A percentile compares a stretch with the other conserved stretches of the same genome.
phyloP scores from a whole-genome alignment of 75 land plant genomes.

The Picea glauca region DNA sequence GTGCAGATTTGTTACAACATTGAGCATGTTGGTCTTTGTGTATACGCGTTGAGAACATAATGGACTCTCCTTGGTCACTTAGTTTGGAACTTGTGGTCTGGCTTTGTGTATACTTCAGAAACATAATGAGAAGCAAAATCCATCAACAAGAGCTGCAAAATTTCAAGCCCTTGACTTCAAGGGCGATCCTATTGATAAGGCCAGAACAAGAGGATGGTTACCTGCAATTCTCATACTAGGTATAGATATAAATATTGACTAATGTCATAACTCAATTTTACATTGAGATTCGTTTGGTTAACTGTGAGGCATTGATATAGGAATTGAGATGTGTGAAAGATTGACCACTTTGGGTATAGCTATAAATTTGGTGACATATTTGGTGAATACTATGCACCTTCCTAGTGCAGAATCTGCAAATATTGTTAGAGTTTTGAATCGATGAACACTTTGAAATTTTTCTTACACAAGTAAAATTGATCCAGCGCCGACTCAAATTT shows the following conservation, averaged over 20 bases:
- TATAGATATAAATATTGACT: not conserved
- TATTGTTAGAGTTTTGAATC: too few relatives aligned
- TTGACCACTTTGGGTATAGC: constrained; percentile 76
- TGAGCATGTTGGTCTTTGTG: not conserved
- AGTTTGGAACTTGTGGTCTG: too few relatives aligned
- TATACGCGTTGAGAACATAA: too few relatives aligned
- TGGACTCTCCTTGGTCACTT: too few relatives aligned
- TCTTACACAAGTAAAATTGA: too few relatives aligned
- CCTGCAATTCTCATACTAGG: constrained; percentile 67
- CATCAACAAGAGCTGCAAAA: constrained; percentile 5
- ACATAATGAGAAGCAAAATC: constrained; percentile 2
- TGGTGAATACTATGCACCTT: too few relatives aligned
- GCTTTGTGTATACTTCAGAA: too few relatives aligned
- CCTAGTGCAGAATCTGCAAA: too few relatives aligned
- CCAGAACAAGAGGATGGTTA: constrained; percentile 76
- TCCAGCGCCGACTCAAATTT: too few relatives aligned
- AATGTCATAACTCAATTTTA: not conserved
- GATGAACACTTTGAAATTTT: too few relatives aligned
- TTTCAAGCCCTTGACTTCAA: constrained; percentile 57
- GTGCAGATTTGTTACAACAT: not conserved
- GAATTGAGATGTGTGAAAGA: constrained; percentile 73
- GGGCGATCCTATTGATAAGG: constrained; percentile 59
- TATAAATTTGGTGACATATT: constrained; percentile 66
- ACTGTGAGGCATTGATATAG: constrained; percentile 20
- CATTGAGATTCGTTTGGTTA: not conserved